Evolutionary conservation across 768 basidiomycete species (phyloP), one percentile per base, ranked within the genome.

Genomic region (Trametes punicea): DNA sequence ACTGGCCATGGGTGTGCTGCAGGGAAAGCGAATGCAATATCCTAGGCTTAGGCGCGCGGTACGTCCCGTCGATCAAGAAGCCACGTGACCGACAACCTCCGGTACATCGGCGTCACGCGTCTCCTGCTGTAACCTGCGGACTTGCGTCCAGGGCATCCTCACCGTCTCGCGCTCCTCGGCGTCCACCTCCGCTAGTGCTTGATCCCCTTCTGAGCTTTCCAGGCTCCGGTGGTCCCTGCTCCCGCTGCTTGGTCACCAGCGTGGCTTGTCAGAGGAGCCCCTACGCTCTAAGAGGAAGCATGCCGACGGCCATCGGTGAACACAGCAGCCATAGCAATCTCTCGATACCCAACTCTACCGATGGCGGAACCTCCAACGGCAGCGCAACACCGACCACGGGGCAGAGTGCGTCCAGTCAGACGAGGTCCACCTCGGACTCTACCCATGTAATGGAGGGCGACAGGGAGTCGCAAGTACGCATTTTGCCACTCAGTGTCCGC

Each of bases 391-490:
- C 46, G 1, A 40, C 44, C n/a, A 20, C 30, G 8, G 51, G 11
- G 2, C 57, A 58, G n/a, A 58, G 57, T 38, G 38, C 26, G 8
- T 26, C 57, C 18, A 23, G 9, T 3, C 38, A 42, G 23, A 48
- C 51, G 6, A 41, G 50, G 39, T n/a, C 45, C 10, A 34, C 57
- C 1, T 34, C 45, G 23, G 57, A 58, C 2, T 4, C 34, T 4
- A 47, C 51, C 10, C 29, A 52, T 2, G 29, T 15, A 2, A 9
- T 18, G 7, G 57, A 53, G 8, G 38, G 33, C 10, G 48, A 50
- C 21, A 50, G 53, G 23, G 58, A 59, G 2, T 18, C 58, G 18
- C 58, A 60, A 18, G 58, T 60, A 38, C 26, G 52, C 23, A 3
- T 20, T 2, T 1, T 2, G n/a, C 25, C 16, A 23, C 20, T 13